These are phyloP conservation scores for Amanita pallidorosea DNA, from an alignment of 768 basidiomycete genomes.

Conservation along the genomic window DNA sequence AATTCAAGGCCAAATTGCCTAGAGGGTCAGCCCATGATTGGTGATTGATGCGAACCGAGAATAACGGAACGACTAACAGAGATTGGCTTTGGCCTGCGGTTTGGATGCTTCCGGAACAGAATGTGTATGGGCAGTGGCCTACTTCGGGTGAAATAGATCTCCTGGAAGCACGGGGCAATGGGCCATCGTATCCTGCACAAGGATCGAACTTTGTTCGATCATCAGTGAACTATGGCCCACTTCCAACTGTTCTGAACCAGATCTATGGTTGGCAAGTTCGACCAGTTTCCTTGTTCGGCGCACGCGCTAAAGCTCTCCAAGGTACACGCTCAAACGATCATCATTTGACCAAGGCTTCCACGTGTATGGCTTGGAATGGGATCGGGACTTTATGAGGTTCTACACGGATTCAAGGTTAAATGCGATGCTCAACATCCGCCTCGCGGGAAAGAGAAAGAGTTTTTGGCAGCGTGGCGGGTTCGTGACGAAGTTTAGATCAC, in stretches of 20 bases:
- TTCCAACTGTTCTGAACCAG: conserved; percentile 28
- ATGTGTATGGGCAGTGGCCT: conserved; percentile 57
- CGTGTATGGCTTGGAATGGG: conserved; percentile 74
- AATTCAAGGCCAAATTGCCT: conserved; percentile 54
- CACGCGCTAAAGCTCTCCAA: conserved; percentile 22
- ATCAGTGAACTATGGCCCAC: conserved; percentile 60
- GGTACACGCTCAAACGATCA: conserved; percentile 29
- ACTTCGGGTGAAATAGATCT: conserved; percentile 46
- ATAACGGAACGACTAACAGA: conserved; percentile 9
- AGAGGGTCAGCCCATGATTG: conserved; percentile 31
- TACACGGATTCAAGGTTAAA: conserved; percentile 68
- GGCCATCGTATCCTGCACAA: conserved; percentile 38
- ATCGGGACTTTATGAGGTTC: conserved; percentile 53
- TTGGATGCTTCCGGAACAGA: conserved; percentile 61
- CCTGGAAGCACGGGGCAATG: conserved; percentile 54
- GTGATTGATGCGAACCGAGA: conserved; percentile 14
- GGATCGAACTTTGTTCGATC: conserved; percentile 51
- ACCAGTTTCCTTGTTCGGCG: conserved; percentile 28
- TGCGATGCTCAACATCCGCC: conserved; percentile 46
- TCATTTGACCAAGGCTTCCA: conserved; percentile 54
- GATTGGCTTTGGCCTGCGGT: conserved; percentile 73
- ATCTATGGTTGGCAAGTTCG: conserved; percentile 58
- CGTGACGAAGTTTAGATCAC: conserved; percentile 18
- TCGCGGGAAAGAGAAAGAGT: conserved; percentile 37
- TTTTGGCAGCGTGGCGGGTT: conserved; percentile 56